Evolutionary conservation across 75 land plant genomes (phyloP).

Genomic region (Pinus tabuliformis): DNA sequence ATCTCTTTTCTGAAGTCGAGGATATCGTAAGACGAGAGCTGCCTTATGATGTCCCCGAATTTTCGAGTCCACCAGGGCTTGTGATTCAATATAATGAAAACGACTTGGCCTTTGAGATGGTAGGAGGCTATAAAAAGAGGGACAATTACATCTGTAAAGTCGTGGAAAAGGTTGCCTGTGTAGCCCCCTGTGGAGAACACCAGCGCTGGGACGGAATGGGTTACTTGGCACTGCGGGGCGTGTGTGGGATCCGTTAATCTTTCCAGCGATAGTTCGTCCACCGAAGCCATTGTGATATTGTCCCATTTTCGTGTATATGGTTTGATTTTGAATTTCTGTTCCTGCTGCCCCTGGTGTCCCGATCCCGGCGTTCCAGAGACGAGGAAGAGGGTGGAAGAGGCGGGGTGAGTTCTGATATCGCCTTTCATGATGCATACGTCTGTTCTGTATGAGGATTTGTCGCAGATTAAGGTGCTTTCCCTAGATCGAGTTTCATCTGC

Average conservation of each 20-base stretch:
- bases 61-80: constrained; percentile 55
- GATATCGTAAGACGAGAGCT: constrained; percentile 38
- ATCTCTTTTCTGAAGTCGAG: constrained; percentile 46
- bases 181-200: constrained; percentile 53
- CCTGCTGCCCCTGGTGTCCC: not conserved
- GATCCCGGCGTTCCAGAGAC: not conserved
- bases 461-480: not conserved
- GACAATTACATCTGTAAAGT: constrained; percentile 48
- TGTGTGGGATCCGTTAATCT: not conserved
- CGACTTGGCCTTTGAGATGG: constrained; percentile 48
- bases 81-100: constrained; percentile 40
- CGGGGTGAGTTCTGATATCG: constrained; percentile 37
- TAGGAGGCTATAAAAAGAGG: constrained; percentile 51
- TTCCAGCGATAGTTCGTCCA: constrained; percentile 16
- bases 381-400: constrained; percentile 25
- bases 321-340: constrained; percentile 18
- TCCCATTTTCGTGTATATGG: constrained; percentile 58
- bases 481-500: too few species aligned
- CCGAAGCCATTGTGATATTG: constrained; percentile 13
- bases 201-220: constrained; percentile 42
- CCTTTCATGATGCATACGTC: constrained; percentile 44
- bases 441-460: constrained; percentile 18
- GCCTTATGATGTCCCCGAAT: constrained; percentile 32
- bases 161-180: constrained; percentile 61
- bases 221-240: constrained; percentile 19